Evolutionary conservation across 2,329 filamentous ascomycete species (phyloP).

Genomic region (Colletotrichum brevisporum): DNA sequence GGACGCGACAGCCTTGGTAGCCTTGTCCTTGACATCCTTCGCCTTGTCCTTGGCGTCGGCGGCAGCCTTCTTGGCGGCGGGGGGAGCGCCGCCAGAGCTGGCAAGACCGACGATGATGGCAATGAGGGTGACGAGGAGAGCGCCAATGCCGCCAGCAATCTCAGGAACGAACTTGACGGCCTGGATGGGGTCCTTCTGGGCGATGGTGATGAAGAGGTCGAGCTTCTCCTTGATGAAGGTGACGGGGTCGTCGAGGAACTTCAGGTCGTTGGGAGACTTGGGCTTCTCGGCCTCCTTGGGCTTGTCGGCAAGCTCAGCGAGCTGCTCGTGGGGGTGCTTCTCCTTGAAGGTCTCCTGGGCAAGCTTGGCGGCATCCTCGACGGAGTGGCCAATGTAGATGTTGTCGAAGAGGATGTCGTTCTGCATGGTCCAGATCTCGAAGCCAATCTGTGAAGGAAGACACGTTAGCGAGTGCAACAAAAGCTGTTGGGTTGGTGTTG

Average conservation of each 20-base stretch:
- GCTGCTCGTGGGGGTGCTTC: constrained; percentile 88
- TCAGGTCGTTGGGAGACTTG: constrained; percentile 81
- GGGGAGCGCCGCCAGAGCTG: constrained; percentile 71
- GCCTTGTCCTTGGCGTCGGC: constrained; percentile 77
- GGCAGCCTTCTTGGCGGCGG: constrained; percentile 81
- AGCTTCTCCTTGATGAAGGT: constrained; percentile 92
- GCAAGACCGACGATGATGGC: constrained; percentile 78
- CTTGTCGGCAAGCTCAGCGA: constrained; percentile 82
- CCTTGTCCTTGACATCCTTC: constrained; percentile 83
- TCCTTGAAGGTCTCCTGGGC: constrained; percentile 90
- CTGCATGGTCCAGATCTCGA: constrained; percentile 99
- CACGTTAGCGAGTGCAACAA: constrained; percentile 21
- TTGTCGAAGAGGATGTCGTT: constrained; percentile 99
- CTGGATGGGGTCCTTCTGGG: constrained; percentile 83
- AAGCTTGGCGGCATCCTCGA: constrained; percentile 91
- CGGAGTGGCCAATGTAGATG: constrained; percentile 99
- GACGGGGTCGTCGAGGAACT: constrained; percentile 92
- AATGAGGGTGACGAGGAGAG: constrained; percentile 77
- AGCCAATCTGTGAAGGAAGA: constrained; percentile 79
- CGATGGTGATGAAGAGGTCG: constrained; percentile 89
- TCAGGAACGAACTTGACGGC: constrained; percentile 93
- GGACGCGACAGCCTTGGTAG: constrained; percentile 68
- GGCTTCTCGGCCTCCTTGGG: constrained; percentile 79
- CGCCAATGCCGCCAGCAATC: constrained; percentile 84
- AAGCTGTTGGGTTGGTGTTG: background rate